Evolutionary conservation across 345 rosid species (phyloP), one percentile per base, ranked within the genome.

Genomic region (Gossypium mustelinum): DNA sequence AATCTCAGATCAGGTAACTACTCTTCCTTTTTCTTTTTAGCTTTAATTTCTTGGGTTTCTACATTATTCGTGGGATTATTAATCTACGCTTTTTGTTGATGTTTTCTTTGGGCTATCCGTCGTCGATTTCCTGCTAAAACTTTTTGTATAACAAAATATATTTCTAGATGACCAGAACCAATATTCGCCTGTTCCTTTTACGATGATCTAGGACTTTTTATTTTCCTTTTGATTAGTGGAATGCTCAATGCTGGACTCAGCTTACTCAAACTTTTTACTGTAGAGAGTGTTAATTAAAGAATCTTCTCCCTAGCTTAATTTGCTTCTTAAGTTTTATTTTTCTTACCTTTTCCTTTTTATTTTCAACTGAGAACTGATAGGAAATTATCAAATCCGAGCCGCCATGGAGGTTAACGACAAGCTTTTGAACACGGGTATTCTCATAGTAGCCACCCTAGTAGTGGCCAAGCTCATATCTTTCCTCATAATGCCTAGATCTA

Each of bases 391-490:
- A 58, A 54, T 55, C 70, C 45, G 22, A 48, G 77, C 54, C 68
- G 43, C 77, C 63, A 77, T 81, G 84, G 95, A 89, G 73, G 74
- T 77, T 50, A 90, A 81, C 25, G 86, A 81, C 84, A 92, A 92
- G 77, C 27, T 89, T 61, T 68, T 85, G 73, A 94, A 91, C 71
- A 80, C 79, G 77, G 85, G 92, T 75, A 58, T 91, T 58, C 82
- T 87, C 48, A 78, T 92, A 34, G 82, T 83, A 47, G 96, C 91
- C 79, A 94, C 98, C 9, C 25, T 94, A 17, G 44, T 92, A 7
- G 78, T 89, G 77, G 89, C 96, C 78, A 94, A 91, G 89, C 86
- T 94, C 29, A 83, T 94, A 71, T 86, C 92, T 24, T 75, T 81
- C 3, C 84, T 95, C 78, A 48, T 86, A 41, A 82, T 81, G 82